Base-by-base conservation (phyloP, 108 stramenopile species). In the Skeletonema marinoi region DNA sequence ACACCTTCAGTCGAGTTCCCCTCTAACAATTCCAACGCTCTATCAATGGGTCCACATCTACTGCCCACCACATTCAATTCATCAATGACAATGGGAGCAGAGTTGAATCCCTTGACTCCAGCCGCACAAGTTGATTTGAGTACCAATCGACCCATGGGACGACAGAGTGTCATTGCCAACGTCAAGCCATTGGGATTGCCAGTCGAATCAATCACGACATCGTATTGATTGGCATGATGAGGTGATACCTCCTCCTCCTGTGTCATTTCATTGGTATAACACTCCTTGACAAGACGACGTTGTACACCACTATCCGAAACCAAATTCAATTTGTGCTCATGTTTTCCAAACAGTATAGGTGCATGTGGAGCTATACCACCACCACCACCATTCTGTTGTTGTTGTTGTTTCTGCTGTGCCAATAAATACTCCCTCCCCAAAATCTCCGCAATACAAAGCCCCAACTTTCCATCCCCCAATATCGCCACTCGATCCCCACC, bases 151-250 rank as follows among this genome's bases (percentile, higher is more conserved):
- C 89, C 92, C 90, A 87, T 85, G 0, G 92, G 92, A 35, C 90
- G 88, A 51, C 90, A 93, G 10, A 93, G 69, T 19, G 70, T 77
- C 44, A 82, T 76, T 14, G 90, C 87, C 50, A 88, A 41, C 8
- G 56, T 58, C 39, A 93, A 61, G n/a, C 88, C 92, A 25, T 80
- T 80, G 4, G 90, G 90, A 72, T 80, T 87, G 3, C 90, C 92
- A 6, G 92, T 93, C 5, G 90, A 90, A 75, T 93, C 90, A 16
- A 93, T 89, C 16, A 91, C 90, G 12, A 91, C 92, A 78, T 93
- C 92, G 65, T 84, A 89, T 30, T 68, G 32, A 25, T 68, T 65
- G 21, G 68, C 68, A 44, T 89, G 85, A 19, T 42, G 29, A 6
- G 83, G 54, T 17, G 85, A 66, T 3, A 89, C 68, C n/a, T 77